phyloP scores from a whole-genome alignment of 1,284 basidiomycete species.

The Apiotrichum veenhuisii region DNA sequence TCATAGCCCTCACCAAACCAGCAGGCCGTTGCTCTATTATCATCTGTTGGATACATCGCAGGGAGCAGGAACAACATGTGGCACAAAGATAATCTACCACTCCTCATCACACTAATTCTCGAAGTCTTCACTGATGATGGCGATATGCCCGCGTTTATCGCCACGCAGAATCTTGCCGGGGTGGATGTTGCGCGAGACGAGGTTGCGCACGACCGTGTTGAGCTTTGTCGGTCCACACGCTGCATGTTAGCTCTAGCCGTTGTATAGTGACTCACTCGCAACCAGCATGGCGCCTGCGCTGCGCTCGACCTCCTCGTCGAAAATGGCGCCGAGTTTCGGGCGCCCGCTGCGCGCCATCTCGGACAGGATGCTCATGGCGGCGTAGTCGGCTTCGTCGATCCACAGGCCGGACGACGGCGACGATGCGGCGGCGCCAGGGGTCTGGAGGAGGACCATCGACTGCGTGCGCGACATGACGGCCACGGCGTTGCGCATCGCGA shows the following conservation, averaged over 20 bases:
- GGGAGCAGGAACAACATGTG: no score
- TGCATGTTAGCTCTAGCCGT: not conserved
- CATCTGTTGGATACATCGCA: no score
- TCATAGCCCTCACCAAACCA: no score
- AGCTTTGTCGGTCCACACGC: constrained; percentile 70
- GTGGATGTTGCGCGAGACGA: constrained; percentile 62
- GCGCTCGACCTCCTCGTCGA: constrained; percentile 62
- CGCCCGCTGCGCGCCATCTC: constrained; percentile 69
- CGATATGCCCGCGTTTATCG: constrained; percentile 61
- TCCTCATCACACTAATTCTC: constrained; percentile 50
- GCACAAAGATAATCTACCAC: no score
- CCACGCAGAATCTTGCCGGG: constrained; percentile 58
- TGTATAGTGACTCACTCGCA: constrained; percentile 52
- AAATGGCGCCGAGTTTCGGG: constrained; percentile 64
- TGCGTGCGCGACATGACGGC: constrained; percentile 30
- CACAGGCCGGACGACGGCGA: constrained; percentile 40
- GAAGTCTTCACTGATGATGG: constrained; percentile 66
- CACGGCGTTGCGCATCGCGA: no score
- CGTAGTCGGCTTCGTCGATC: constrained; percentile 63
- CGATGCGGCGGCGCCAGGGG: constrained; percentile 5
- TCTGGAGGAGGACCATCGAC: constrained; percentile 44
- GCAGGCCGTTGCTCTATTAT: no score
- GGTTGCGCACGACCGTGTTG: constrained; percentile 66
- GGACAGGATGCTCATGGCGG: constrained; percentile 63
- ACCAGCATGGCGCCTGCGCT: constrained; percentile 58